A percentile compares a stretch with the other conserved stretches of the same genome.
phyloP scores from a whole-genome alignment of 2,329 filamentous ascomycete genomes.

The Metarhizium sp. region DNA sequence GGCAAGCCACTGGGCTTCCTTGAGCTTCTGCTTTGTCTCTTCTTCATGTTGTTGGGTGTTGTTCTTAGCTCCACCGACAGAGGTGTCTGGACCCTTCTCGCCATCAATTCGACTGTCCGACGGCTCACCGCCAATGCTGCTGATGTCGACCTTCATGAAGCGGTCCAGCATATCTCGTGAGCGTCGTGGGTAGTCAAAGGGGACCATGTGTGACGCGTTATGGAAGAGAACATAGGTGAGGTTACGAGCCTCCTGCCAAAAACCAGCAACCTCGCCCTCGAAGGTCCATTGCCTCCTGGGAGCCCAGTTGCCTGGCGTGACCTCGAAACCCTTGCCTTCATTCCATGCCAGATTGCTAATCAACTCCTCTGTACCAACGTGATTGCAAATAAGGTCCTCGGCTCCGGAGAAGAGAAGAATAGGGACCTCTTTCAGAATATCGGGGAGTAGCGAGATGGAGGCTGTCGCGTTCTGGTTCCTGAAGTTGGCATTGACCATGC shows the following conservation, averaged over 20 bases:
- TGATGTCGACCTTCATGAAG: constrained; percentile 89
- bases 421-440: constrained; percentile 65
- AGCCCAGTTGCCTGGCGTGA: constrained; percentile 77
- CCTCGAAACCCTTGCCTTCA: constrained; percentile 82
- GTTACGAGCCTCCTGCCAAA: constrained; percentile 92
- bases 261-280: constrained; percentile 76
- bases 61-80: constrained; percentile 60
- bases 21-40: constrained; percentile 55
- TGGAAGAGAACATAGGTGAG: constrained; percentile 92
- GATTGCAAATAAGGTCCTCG: constrained; percentile 94
- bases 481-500: constrained; percentile 67
- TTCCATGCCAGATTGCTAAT: constrained; percentile 91
- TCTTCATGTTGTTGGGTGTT: constrained; percentile 44
- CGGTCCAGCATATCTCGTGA: constrained; percentile 94
- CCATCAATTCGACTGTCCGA: constrained; percentile 76
- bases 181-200: constrained; percentile 81
- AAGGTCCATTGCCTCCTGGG: constrained; percentile 93
- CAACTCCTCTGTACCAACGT: constrained; percentile 83
- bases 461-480: constrained; percentile 61
- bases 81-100: constrained; percentile 69
- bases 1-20: constrained; percentile 78
- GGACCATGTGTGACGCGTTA: constrained; percentile 97
- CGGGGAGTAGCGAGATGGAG: constrained; percentile 65
- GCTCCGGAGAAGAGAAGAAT: constrained; percentile 87
- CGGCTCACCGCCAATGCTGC: constrained; percentile 71